Evolutionary conservation across 257 asterid species (phyloP).

Genomic region (Jacaranda mimosifolia): DNA sequence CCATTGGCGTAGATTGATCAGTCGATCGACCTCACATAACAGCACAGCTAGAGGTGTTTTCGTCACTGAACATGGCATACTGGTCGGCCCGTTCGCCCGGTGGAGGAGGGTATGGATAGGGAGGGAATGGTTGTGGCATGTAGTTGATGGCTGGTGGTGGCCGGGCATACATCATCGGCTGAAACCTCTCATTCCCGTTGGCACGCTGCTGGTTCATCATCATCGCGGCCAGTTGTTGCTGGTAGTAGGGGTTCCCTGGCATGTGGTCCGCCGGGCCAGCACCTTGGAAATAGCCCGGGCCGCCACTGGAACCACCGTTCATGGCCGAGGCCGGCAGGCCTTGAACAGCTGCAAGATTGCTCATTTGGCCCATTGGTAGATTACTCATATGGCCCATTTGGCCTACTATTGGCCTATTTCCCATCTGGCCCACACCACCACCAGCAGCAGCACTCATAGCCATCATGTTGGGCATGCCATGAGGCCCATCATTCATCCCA

Average conservation of each 20-base stretch:
- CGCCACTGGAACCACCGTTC: slow-evolving; percentile 50
- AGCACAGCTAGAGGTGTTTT: slow-evolving; percentile 69
- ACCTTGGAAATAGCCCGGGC: slow-evolving; percentile 63
- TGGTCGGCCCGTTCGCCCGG: slow-evolving; percentile 66
- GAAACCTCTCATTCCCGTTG: slow-evolving; percentile 90
- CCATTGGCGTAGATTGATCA: background rate
- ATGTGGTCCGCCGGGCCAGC: slow-evolving; percentile 57
- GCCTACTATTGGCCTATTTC: slow-evolving; percentile 56
- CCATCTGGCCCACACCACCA: slow-evolving; percentile 62
- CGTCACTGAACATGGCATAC: slow-evolving; percentile 70
- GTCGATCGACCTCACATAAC: slow-evolving; percentile 57
- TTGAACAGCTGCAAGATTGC: slow-evolving; percentile 71
- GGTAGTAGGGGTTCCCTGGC: slow-evolving; percentile 74
- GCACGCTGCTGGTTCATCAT: slow-evolving; percentile 97
- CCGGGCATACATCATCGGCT: slow-evolving; percentile 96
- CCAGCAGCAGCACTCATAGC: slow-evolving; percentile 57
- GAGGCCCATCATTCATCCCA: slow-evolving; percentile 69
- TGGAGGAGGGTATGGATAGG: slow-evolving; percentile 68
- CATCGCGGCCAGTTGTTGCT: slow-evolving; percentile 80
- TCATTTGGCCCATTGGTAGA: slow-evolving; percentile 66
- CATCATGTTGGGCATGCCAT: slow-evolving; percentile 95
- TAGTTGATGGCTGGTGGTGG: slow-evolving; percentile 91
- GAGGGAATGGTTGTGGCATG: slow-evolving; percentile 73
- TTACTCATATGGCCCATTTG: slow-evolving; percentile 59
- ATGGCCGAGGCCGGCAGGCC: slow-evolving; percentile 75